A percentile compares a stretch with the other conserved stretches of the same genome.
These are phyloP conservation scores for Ceratocystiopsis minuta DNA, from an alignment of 2,329 filamentous ascomycete species.

Conservation along the genomic window DNA sequence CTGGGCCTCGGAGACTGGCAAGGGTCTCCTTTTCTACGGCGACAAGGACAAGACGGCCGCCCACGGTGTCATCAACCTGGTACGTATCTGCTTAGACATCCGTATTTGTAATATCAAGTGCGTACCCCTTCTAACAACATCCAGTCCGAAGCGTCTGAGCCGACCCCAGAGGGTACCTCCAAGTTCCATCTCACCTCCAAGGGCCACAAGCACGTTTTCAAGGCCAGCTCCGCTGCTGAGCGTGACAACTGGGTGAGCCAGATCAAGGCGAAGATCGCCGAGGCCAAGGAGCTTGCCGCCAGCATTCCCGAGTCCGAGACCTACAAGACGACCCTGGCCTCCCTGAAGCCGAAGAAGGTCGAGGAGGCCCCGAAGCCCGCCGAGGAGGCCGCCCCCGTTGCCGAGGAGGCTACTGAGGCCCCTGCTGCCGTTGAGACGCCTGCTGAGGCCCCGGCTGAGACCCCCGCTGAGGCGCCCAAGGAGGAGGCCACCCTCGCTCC, in stretches of 20 bases:
- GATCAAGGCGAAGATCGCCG: conserved; percentile 62
- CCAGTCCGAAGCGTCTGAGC: conserved; percentile 45
- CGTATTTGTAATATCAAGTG: background rate
- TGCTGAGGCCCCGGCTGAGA: background rate
- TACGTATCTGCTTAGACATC: conserved; percentile 26
- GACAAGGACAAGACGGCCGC: conserved; percentile 78
- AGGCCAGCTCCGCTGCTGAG: conserved; percentile 55
- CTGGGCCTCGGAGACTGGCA: conserved; percentile 86
- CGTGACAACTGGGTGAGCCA: conserved; percentile 86
- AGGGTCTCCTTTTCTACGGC: conserved; percentile 83
- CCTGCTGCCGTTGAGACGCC: conserved; percentile 2
- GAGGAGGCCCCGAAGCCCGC: conserved; percentile 26
- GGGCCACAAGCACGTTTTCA: conserved; percentile 87
- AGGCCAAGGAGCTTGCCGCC: conserved; percentile 67
- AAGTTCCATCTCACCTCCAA: conserved; percentile 77
- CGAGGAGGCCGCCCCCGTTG: conserved; percentile 16
- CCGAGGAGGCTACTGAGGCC: conserved; percentile 3
- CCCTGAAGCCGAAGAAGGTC: conserved; percentile 33
- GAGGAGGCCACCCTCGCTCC: conserved; percentile 9
- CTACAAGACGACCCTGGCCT: conserved; percentile 76
- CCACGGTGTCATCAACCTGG: conserved; percentile 67
- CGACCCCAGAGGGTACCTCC: conserved; percentile 54
- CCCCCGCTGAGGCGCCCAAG: conserved; percentile 13
- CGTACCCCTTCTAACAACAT: background rate
- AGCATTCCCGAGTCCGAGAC: conserved; percentile 59